Percentiles rank a stretch among this genome's conserved stretches.
Conservation (phyloP, 2,329 filamentous ascomycete genomes). For the Sclerotinia spermophila region DNA sequence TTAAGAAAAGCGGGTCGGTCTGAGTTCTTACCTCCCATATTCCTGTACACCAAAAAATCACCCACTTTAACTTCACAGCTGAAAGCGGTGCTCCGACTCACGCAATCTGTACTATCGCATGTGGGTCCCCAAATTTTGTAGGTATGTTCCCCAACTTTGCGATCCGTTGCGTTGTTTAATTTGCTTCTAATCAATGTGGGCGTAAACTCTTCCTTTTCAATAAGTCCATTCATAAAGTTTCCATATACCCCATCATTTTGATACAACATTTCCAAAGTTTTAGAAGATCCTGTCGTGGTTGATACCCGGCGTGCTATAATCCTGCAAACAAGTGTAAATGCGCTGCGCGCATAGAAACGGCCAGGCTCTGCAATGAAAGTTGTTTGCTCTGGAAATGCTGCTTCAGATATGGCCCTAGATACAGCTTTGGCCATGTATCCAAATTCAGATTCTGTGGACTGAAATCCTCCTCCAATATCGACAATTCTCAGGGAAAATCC, state of each 20-base stretch:
- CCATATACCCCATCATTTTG: conserved; percentile 3
- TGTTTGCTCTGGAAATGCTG: not conserved
- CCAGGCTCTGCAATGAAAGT: not conserved
- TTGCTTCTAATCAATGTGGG: not conserved
- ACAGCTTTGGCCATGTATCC: not conserved
- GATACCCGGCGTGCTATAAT: conserved; percentile 1
- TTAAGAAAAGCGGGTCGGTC: not conserved
- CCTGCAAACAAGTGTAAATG: not conserved
- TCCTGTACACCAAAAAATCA: not conserved
- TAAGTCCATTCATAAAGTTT: not conserved
- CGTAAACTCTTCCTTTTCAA: not conserved
- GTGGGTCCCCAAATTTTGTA: not conserved
- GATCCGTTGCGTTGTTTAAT: not conserved
- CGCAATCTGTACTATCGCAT: not conserved
- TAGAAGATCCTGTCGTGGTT: not conserved
- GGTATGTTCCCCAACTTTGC: not conserved
- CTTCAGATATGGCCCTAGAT: not conserved
- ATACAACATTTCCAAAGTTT: not conserved
- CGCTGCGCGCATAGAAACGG: not conserved
- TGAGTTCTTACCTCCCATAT: not conserved
- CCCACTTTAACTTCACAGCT: not conserved
- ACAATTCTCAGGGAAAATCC: not conserved
- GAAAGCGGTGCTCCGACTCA: not conserved
- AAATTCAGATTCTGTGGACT: not conserved
- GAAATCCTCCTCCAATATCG: conserved; percentile 2